Evolutionary conservation across 73 alveolate species (phyloP).

Genomic region (Symbiodinium pilosum): DNA sequence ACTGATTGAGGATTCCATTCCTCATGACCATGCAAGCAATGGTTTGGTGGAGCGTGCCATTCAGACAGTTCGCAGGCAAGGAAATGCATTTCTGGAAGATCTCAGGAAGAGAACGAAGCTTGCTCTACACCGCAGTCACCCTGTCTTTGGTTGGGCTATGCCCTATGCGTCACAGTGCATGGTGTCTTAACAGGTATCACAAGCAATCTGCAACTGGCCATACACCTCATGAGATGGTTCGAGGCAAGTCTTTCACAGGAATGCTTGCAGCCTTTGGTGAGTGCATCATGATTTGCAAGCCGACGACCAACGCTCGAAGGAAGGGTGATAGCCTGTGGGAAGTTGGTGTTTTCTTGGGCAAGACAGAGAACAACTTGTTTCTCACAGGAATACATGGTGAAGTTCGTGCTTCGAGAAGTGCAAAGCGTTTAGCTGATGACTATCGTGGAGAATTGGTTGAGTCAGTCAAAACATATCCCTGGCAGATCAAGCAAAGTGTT

Average conservation of each 20-base stretch:
- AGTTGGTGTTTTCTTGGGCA: neutral
- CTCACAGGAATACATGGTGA: neutral
- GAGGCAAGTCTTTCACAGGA: neutral
- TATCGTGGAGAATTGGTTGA: neutral
- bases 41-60: too few species aligned
- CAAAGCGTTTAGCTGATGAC: neutral
- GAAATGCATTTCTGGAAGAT: too few species aligned
- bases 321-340: neutral
- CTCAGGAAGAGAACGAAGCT: too few species aligned
- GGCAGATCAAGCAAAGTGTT: neutral
- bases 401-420: neutral
- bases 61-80: too few species aligned
- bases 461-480: neutral
- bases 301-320: neutral
- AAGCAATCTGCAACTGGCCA: neutral
- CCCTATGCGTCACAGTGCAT: neutral
- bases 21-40: neutral
- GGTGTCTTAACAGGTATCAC: conserved; percentile 6
- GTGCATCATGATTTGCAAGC: neutral
- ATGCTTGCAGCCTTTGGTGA: neutral
- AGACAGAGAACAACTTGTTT: neutral
- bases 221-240: neutral
- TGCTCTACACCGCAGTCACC: too few species aligned
- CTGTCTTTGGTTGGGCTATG: neutral
- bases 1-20: neutral